Base-by-base conservation (phyloP, 2,329 filamentous ascomycete species). In the Cordyceps sp. region DNA sequence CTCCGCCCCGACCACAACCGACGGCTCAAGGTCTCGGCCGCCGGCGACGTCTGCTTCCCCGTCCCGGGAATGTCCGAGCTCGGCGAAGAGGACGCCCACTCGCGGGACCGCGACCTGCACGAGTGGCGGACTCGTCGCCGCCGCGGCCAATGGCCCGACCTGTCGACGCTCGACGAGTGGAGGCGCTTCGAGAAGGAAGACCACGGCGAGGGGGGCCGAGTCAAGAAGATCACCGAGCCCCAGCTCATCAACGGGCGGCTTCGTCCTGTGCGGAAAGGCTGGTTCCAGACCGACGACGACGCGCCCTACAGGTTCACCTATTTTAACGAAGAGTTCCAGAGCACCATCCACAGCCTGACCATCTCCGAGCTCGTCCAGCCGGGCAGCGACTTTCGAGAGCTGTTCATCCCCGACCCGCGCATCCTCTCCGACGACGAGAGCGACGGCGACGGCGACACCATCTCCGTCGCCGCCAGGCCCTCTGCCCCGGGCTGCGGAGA, bases 291-390 rank as follows among this genome's bases (percentile, higher is more conserved):
- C 33, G 82, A 90, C 40, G 86, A 93, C 37, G 88, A 94, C 41
- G 74, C 78, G 0, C 90, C 90, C 0, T 96, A 92, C 52, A 73
- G 90, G 18, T 98, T 94, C 52, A 96, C 90, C 0, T 98, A 98
- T 54, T 98, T 98, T 65, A 96, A 96, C 53, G 90, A 96, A 50
- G 84, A 93, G 39, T 84, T 96, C 34, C 79, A 84, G 45, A 92
- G 82, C 52, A 98, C 90, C 0, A 92, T 98, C 38, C 90, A 98
- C 54, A 90, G 85, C 37, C 83, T 93, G 53, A 90, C 80, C 1
- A 93, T 98, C 35, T 93, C 85, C 3, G 90, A 94, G 50, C 67
- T 98, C 15, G 69, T 92, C 8, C 85, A 93, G 42, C 77, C 82
- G 1, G 90, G 84, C 6, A 70, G 77, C 37, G 80, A 71, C 27